Evolutionary conservation across 192 early-diverging fungal species (phyloP).

Genomic region (Haplosporangium gracile): DNA sequence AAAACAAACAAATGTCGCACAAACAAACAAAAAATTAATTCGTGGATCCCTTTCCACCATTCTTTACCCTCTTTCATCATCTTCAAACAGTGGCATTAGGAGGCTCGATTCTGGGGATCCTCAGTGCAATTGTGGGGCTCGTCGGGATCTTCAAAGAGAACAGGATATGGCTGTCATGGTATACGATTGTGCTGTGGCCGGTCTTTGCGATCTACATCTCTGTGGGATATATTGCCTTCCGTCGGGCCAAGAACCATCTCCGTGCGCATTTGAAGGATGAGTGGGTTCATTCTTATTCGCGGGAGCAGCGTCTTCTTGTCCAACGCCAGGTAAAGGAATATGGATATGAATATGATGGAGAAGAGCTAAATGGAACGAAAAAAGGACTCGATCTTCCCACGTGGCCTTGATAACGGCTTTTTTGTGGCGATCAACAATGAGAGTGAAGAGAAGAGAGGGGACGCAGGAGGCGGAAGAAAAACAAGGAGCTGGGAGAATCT

Average conservation of each 20-base stretch:
- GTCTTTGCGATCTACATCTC: constrained; percentile 35
- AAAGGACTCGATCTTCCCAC: not conserved
- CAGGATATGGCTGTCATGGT: constrained; percentile 32
- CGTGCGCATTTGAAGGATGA: constrained; percentile 32
- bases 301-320: constrained; percentile 26
- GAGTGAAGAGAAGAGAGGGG: too few species aligned
- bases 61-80: not conserved
- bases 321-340: constrained; percentile 34
- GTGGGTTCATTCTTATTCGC: constrained; percentile 40
- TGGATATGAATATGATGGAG: not conserved
- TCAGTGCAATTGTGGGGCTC: constrained; percentile 22
- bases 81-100: constrained; percentile 27
- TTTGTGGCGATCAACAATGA: not conserved
- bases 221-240: constrained; percentile 47
- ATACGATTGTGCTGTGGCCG: constrained; percentile 37
- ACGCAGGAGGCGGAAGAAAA: too few species aligned
- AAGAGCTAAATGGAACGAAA: not conserved
- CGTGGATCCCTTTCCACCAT: not conserved
- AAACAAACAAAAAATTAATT: not conserved
- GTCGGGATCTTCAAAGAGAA: constrained; percentile 39
- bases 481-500: not conserved
- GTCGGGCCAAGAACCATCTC: constrained; percentile 43
- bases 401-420: not conserved
- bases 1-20: not conserved
- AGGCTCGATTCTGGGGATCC: constrained; percentile 19